Evolutionary conservation across 2,329 filamentous ascomycete species (phyloP), one percentile per base, ranked within the genome.

Genomic region (Beauveria pseudobassiana): DNA sequence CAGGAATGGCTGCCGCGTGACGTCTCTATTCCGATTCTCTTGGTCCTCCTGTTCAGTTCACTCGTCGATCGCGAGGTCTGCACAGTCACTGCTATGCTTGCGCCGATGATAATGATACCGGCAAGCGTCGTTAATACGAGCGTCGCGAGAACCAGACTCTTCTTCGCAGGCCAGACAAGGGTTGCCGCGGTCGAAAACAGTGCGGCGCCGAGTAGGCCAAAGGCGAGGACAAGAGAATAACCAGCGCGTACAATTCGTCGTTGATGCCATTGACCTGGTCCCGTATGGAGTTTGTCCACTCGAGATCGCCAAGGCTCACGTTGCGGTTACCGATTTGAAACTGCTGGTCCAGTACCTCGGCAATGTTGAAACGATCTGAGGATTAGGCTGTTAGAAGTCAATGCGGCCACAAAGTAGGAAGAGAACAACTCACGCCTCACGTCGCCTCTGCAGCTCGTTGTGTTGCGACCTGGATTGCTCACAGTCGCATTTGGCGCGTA

Each of bases 251-350:
- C 5, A 83, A 74, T n/a, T 76, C 72, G 18, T 69, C 68, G 67
- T 83, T 82, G 68, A 84, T 71, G n/a, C 74, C 70, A 70, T 80
- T 73, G 65, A 85, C 68, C n/a, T 76, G 75, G 48, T 77, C 70
- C 63, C 78, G 74, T 62, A 85, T 74, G 38, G 72, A 72, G 7
- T 75, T 65, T 16, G 77, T 76, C 67, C 78, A 76, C 62, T 77
- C 69, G n/a, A 84, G 70, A 55, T 79, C 75, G 64, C 73, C 72
- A 22, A 81, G 71, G 60, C 74, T 77, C 65, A 82, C 64, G 61
- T 77, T 64, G 22, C 81, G 67, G 12, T 77, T 77, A 1, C 80
- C 79, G n/a, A 76, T 62, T 12, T 71, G 65, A 45, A 83, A 75
- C 63, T 82, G 74, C 43, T 74, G 70, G 69, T 81, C 75, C 24